These are phyloP conservation scores for Exobasidium cylindrosporum DNA, from an alignment of 1,284 basidiomycete species.

Conservation along the genomic window DNA sequence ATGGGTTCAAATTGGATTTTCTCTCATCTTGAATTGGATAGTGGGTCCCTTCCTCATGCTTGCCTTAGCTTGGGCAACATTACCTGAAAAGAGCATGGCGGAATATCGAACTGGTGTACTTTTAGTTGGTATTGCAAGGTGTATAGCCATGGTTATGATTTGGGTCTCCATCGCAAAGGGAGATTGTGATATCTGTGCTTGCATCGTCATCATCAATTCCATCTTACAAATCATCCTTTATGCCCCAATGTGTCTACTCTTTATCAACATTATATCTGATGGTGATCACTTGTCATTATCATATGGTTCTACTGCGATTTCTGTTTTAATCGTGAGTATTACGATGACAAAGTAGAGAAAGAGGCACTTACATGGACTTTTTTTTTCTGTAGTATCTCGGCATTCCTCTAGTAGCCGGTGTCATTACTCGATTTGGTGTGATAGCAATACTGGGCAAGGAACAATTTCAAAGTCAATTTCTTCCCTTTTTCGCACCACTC, in stretches of 20 bases:
- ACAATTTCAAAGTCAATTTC: constrained; percentile 64
- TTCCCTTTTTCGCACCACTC: constrained; percentile 69
- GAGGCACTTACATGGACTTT: background rate
- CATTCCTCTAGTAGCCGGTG: constrained; percentile 67
- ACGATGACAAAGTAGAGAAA: background rate
- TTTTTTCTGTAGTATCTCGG: constrained; percentile 55
- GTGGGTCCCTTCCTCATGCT: constrained; percentile 76
- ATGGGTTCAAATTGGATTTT: constrained; percentile 71
- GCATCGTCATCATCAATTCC: constrained; percentile 63
- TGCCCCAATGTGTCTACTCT: constrained; percentile 72
- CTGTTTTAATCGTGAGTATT: constrained; percentile 57
- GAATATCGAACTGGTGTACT: constrained; percentile 60
- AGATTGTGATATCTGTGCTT: constrained; percentile 75
- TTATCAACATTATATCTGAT: constrained; percentile 67
- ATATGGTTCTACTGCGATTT: constrained; percentile 71
- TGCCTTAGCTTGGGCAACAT: constrained; percentile 75
- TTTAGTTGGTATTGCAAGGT: constrained; percentile 64
- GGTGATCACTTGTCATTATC: constrained; percentile 59
- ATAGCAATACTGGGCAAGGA: constrained; percentile 60
- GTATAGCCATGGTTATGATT: constrained; percentile 45
- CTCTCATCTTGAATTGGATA: constrained; percentile 77
- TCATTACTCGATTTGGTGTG: constrained; percentile 67
- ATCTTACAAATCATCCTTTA: constrained; percentile 72
- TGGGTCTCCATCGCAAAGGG: constrained; percentile 61
- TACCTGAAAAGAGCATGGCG: constrained; percentile 63